phyloP scores from a whole-genome alignment of 306 rosid species.

The Canavalia ensiformis region DNA sequence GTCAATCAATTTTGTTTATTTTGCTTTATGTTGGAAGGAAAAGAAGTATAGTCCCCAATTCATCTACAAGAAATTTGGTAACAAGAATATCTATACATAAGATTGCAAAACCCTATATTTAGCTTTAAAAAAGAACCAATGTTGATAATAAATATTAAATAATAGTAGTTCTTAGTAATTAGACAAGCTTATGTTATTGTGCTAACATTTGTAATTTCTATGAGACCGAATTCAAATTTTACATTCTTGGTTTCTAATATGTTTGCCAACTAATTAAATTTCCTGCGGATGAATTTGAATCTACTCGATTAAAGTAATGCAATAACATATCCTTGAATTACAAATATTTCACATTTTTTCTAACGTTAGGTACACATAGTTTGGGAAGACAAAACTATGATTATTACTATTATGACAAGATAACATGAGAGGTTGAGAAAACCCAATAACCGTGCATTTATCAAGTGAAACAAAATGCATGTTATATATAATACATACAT shows the following conservation, averaged over 20 bases:
- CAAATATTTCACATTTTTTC: not conserved
- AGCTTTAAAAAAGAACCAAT: too few relatives aligned
- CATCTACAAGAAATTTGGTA: too few relatives aligned
- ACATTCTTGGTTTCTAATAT: not conserved
- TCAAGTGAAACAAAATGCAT: slow-evolving; percentile 29
- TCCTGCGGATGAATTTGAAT: not conserved
- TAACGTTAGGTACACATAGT: not conserved
- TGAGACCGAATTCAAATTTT: not conserved
- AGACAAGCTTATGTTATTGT: too few relatives aligned
- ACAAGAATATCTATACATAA: too few relatives aligned
- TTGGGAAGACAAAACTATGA: not conserved
- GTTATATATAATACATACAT: not conserved
- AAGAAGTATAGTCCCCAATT: not conserved
- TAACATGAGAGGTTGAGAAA: slow-evolving; percentile 1
- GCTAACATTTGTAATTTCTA: not conserved
- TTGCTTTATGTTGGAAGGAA: not conserved
- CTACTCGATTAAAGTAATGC: not conserved
- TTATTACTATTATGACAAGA: not conserved
- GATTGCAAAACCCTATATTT: not conserved
- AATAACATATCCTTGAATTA: not conserved
- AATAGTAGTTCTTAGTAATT: too few relatives aligned
- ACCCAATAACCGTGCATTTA: not conserved
- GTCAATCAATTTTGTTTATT: not conserved
- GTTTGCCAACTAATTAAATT: not conserved
- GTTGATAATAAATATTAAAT: too few relatives aligned